Conservation (phyloP, 2,329 filamentous ascomycete genomes). For the Fusarium continuum region DNA sequence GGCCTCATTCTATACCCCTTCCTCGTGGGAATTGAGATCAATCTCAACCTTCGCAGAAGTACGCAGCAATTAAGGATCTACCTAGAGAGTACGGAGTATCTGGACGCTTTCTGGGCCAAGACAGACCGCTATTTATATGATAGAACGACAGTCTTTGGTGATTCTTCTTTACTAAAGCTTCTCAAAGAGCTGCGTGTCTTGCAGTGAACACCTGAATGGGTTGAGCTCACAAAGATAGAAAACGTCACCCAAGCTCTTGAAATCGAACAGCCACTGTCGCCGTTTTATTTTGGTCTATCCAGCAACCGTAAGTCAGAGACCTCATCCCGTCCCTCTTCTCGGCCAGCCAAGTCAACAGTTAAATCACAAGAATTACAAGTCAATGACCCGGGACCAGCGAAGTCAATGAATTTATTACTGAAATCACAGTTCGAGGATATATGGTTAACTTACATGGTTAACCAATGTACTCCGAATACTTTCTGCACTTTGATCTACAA, state of each 20-base stretch:
- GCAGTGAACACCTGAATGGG: constrained; percentile 60
- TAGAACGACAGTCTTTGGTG: constrained; percentile 22
- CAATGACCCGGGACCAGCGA: not conserved
- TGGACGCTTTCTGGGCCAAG: constrained; percentile 42
- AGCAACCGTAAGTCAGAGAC: not conserved
- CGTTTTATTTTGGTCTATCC: constrained; percentile 25
- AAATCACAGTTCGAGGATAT: not conserved
- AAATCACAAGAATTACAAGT: constrained; percentile 25
- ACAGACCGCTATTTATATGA: constrained; percentile 21
- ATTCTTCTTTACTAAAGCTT: constrained; percentile 42
- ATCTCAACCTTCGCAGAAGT: constrained; percentile 71
- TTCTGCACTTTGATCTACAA: constrained; percentile 56
- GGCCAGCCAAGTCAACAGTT: constrained; percentile 28
- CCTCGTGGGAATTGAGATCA: constrained; percentile 86
- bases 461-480: constrained; percentile 47
- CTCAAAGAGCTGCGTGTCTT: constrained; percentile 50
- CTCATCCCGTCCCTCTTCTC: not conserved
- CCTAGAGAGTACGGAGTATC: too few relatives aligned
- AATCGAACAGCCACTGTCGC: constrained; percentile 40
- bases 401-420: not conserved
- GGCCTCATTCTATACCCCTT: constrained; percentile 87
- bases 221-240: constrained; percentile 45
- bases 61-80: too few relatives aligned
- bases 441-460: constrained; percentile 38
- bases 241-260: not conserved